Evolutionary conservation across 805 yeast genomes (phyloP).

Genomic region (Ogataea pilisensis): DNA sequence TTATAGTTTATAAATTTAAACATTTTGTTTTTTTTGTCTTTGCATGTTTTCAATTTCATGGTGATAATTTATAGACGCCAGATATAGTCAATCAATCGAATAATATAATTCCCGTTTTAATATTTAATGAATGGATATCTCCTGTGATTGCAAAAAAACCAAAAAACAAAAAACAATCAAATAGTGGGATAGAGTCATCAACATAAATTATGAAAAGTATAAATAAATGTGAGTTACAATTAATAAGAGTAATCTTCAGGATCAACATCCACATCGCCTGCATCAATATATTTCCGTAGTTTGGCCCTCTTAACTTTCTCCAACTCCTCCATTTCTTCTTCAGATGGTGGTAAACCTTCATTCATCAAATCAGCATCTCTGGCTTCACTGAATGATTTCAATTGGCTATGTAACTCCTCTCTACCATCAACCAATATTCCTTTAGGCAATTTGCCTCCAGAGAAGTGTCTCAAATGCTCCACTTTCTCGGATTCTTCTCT

Average conservation of each 20-base stretch:
- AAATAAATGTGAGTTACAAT: neutral
- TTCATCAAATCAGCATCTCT: constrained; percentile 72
- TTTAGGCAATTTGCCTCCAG: constrained; percentile 78
- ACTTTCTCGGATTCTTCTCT: constrained; percentile 87
- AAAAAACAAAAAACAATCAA: no score
- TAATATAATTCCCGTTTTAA: neutral
- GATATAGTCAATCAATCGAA: neutral
- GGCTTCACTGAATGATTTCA: constrained; percentile 79
- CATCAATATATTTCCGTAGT: constrained; percentile 33
- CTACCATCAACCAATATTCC: constrained; percentile 82
- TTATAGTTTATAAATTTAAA: constrained; percentile 32
- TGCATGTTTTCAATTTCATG: no score
- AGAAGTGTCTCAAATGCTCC: constrained; percentile 65
- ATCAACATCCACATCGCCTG: constrained; percentile 17
- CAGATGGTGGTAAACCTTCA: constrained; percentile 84
- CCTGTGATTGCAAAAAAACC: no score
- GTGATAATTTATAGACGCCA: no score
- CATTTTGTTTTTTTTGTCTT: no score
- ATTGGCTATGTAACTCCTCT: constrained; percentile 68
- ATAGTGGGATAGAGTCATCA: no score
- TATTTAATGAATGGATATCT: no score
- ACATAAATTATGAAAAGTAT: no score
- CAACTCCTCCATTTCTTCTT: constrained; percentile 47
- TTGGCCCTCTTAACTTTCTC: constrained; percentile 45
- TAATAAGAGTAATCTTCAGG: constrained; percentile 1